Evolutionary conservation across 192 early-diverging fungal species (phyloP), one percentile per base, ranked within the genome.

Genomic region (Dimargaris cristalligena): DNA sequence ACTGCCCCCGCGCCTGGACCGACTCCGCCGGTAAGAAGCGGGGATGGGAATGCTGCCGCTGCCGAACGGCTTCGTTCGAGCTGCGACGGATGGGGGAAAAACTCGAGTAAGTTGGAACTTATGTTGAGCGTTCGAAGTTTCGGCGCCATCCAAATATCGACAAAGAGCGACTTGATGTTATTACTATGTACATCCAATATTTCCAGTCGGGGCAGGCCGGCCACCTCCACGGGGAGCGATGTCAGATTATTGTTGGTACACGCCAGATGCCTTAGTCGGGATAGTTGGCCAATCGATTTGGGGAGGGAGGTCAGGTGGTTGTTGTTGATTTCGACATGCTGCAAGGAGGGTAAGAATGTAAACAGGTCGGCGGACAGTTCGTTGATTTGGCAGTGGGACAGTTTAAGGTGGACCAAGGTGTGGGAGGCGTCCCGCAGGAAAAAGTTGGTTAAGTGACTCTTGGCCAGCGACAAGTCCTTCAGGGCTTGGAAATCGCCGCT

Each of bases 21-120:
- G n/a, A n/a, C n/a, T n/a, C n/a, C n/a, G n/a, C n/a, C n/a, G n/a
- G n/a, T n/a, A n/a, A n/a, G n/a, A n/a, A n/a, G n/a, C n/a, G n/a
- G n/a, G 33, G 6, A 22, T 10, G 55, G 22, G 6, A 38, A 8
- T 11, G 34, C 33, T 3, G 55, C 32, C 18, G 55, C 33, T 3
- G 55, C 32, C 13, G 55, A 57, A 0, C 26, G 35, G 35, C 55
- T 57, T 10, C 55, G 55, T n/a, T 57, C 55, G 4, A 34, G 34
- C 55, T 57, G 55, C 34, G 55, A 57, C 2, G 88, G 88, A 38
- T 81, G 77, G 23, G 88, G 89, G 72, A 94, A 91, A 31, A 70
- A 66, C 61, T 85, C 87, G 9, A 94, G 68, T 38, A 87, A 61
- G 56, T 94, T 94, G 22, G 86, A 90, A 1, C 82, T 87, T 29